Conservation (phyloP, 2,329 filamentous ascomycete genomes). For the Phialophora chinensis region DNA sequence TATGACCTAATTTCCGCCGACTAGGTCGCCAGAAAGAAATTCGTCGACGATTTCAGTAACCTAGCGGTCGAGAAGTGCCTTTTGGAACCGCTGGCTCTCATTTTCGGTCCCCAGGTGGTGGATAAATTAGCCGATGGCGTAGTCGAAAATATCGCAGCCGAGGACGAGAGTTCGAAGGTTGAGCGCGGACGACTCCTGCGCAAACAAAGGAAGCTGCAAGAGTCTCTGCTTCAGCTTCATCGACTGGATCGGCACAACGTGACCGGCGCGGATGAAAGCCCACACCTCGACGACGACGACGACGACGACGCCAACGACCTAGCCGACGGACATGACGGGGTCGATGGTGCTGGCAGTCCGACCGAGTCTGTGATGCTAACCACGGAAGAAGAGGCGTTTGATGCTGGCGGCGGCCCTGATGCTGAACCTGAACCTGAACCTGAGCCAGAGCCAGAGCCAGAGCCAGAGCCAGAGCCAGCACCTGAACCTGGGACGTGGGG, state of each 20-base stretch:
- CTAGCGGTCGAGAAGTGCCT: constrained; percentile 48
- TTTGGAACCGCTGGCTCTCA: constrained; percentile 40
- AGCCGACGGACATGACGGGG: neutral
- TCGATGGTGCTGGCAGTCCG: neutral
- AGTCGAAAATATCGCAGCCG: constrained; percentile 40
- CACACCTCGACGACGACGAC: neutral
- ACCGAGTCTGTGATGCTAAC: neutral
- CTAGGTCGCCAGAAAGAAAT: constrained; percentile 50
- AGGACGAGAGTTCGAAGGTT: constrained; percentile 35
- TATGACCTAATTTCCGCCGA: neutral
- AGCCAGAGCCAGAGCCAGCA: too few relatives aligned
- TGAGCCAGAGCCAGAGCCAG: too few relatives aligned
- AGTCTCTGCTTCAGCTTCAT: constrained; percentile 17
- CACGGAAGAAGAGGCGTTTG: neutral
- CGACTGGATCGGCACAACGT: constrained; percentile 24
- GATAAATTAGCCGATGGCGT: constrained; percentile 34
- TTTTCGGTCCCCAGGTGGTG: constrained; percentile 41
- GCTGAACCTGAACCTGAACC: neutral
- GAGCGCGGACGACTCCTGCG: constrained; percentile 24
- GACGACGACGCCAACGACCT: too few relatives aligned
- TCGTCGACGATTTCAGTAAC: constrained; percentile 50
- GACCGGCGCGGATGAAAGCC: constrained; percentile 9
- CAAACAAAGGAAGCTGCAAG: constrained; percentile 20
- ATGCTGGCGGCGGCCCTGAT: neutral
- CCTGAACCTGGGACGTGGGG: too few relatives aligned